Base-by-base conservation (phyloP, 2,329 filamentous ascomycete genomes). In the Xylaria sp. region DNA sequence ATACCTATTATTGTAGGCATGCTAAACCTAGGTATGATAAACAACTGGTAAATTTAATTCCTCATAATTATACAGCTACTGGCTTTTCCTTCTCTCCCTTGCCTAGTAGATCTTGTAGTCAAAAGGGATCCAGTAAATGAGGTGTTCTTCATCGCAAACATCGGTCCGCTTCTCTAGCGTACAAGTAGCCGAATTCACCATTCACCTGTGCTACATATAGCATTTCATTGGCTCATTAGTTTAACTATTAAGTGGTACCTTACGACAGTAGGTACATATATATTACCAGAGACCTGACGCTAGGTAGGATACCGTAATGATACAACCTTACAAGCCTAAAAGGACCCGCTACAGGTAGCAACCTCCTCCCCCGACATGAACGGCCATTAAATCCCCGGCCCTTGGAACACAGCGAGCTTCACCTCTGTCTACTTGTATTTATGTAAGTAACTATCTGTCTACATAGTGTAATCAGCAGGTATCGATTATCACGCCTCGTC, bases 321-420 rank as follows among this genome's bases (percentile, higher is more conserved):
- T 40, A 40, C 37, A 42, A 40, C 6, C 9, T 13, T 6, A 40
- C n/a, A n/a, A 48, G 21, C n/a, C 21, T 10, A 9, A 8, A 40
- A 40, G 6, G 2, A 23, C 44, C 44, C 12, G 27, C 21, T 25
- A 5, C 23, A 12, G 47, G 47, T 50, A 27, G 21, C 23, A 12
- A 25, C 47, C 13, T 51, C 13, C 51, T 35, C 51, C n/a, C n/a
- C 44, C 48, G 5, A 8, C 25, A 29, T 16, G 53, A 32, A 10
- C 3, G 55, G 32, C 55, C 55, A 58, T 58, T 58, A 58, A 58
- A 42, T 35, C 54, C 54, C 35, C 54, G 3, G 37, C 21, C 12
- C 21, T 12, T n/a, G 54, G 21, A 58, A 58, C 37, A 47, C 37
- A 44, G 44, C 10, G 16, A 42, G 16, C 55, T 44, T 55, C 10